phyloP scores from a whole-genome alignment of 176 grass and related monocot species.

The Oryza punctata region DNA sequence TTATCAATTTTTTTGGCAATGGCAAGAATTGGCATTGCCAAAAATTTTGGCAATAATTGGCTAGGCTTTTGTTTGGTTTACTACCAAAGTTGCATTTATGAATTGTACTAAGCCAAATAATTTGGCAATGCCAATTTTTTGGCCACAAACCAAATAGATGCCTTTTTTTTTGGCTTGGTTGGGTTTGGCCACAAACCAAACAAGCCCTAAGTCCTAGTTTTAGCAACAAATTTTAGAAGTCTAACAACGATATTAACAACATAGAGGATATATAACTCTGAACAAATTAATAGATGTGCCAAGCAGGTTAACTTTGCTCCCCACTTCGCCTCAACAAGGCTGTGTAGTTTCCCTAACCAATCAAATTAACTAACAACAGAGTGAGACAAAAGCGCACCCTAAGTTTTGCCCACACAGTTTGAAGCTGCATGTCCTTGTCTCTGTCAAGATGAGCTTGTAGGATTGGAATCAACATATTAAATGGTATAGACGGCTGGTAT shows the following conservation, averaged over 20 bases:
- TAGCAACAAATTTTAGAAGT: constrained; percentile 19
- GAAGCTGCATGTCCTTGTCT: constrained; percentile 98
- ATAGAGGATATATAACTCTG: background rate
- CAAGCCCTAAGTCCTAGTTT: background rate
- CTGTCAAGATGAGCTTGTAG: constrained; percentile 91
- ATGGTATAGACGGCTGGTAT: constrained; percentile 79
- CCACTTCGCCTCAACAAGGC: background rate
- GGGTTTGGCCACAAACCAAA: too few relatives aligned
- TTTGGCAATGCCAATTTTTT: too few relatives aligned
- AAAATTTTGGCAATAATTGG: too few relatives aligned
- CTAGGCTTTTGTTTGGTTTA: too few relatives aligned
- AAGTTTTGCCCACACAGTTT: constrained; percentile 79
- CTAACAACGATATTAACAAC: background rate
- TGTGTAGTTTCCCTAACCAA: constrained; percentile 3
- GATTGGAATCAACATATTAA: constrained; percentile 95
- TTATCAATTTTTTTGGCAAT: too few relatives aligned
- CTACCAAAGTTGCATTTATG: too few relatives aligned
- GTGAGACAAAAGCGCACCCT: constrained; percentile 55
- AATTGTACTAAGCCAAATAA: too few relatives aligned
- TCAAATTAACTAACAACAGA: constrained; percentile 31
- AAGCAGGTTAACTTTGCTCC: background rate
- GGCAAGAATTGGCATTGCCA: too few relatives aligned
- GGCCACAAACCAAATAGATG: too few relatives aligned
- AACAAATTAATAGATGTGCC: background rate
- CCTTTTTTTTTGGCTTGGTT: too few relatives aligned